Evolutionary conservation across 2,329 filamentous ascomycete species (phyloP), one percentile per base, ranked within the genome.

Genomic region (Lachnellula occidentalis): DNA sequence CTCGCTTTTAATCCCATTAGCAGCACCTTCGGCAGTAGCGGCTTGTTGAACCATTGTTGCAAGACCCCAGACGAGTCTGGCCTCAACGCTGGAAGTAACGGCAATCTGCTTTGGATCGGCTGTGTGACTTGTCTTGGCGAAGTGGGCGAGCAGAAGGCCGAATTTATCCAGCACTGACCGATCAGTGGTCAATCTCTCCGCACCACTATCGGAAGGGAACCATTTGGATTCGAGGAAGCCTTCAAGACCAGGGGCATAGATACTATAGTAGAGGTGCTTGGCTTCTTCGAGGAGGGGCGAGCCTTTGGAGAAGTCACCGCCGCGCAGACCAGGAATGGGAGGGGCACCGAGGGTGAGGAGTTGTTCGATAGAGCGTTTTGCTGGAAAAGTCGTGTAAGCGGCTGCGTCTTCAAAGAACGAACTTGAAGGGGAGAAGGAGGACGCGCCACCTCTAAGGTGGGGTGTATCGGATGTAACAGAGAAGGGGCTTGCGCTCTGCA

Each of bases 181-280:
- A 66, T 87, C 78, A 36, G 70, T 72, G 55, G 82, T 71, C 2
- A 87, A 57, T 56, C 62, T 68, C 19, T 51, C 54, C 48, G 62
- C 53, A 47, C 74, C 70, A 52, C 71, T 72, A 36, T 43, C 41
- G 7, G 77, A 74, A 56, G 76, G 81, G 72, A 90, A 96, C 92
- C 92, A 97, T 27, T 78, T 79, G 6, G 90, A 88, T 70, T 96
- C 92, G 58, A 95, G 80, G 58, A 94, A 86, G 48, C 80, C 80
- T 70, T 89, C 85, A 46, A 94, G 80, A 7, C 84, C 87, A 1
- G 80, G 80, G 4, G 85, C 87, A 69, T 94, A 95, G 60, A 90
- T 85, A 61, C 86, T 85, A 63, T 82, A 80, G 71, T 88, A 95
- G 15, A 92, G 74, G 58, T 80, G 80, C 59, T 83, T 84, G 55